phyloP scores from a whole-genome alignment of 2,329 filamentous ascomycete species.

The Ascochyta pisi region DNA sequence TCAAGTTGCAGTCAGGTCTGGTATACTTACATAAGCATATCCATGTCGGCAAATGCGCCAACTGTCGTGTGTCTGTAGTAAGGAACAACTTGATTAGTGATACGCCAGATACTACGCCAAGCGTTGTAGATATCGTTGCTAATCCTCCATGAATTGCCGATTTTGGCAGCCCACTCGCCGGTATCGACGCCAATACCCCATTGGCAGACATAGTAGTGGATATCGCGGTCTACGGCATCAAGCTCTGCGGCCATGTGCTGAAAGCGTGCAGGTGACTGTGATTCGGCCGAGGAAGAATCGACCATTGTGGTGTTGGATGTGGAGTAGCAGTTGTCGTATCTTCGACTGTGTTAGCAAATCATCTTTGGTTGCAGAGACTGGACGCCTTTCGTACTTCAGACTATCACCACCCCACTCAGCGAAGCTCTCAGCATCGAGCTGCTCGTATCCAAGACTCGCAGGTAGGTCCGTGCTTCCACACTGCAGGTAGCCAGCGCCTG shows the following conservation, averaged over 20 bases:
- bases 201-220: slow-evolving; percentile 48
- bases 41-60: slow-evolving; percentile 49
- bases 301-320: slow-evolving; percentile 46
- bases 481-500: slow-evolving; percentile 44
- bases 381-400: slow-evolving; percentile 56
- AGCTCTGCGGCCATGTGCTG: slow-evolving; percentile 38
- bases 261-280: slow-evolving; percentile 39
- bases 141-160: slow-evolving; percentile 48
- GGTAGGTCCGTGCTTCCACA: slow-evolving; percentile 56
- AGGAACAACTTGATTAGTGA: slow-evolving; percentile 43
- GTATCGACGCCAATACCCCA: slow-evolving; percentile 49
- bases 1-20: too few species aligned
- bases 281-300: slow-evolving; percentile 40
- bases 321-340: slow-evolving; percentile 44
- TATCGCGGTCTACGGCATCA: slow-evolving; percentile 38
- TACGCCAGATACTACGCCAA: slow-evolving; percentile 45
- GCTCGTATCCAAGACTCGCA: slow-evolving; percentile 59
- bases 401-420: slow-evolving; percentile 51
- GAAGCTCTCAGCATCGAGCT: slow-evolving; percentile 64
- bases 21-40: slow-evolving; percentile 48
- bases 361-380: slow-evolving; percentile 26
- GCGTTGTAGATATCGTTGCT: slow-evolving; percentile 46
- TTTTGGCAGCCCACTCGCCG: slow-evolving; percentile 43
- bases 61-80: slow-evolving; percentile 37
- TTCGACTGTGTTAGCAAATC: slow-evolving; percentile 27